phyloP scores from a whole-genome alignment of 768 basidiomycete species.

The Boletus patriciae region DNA sequence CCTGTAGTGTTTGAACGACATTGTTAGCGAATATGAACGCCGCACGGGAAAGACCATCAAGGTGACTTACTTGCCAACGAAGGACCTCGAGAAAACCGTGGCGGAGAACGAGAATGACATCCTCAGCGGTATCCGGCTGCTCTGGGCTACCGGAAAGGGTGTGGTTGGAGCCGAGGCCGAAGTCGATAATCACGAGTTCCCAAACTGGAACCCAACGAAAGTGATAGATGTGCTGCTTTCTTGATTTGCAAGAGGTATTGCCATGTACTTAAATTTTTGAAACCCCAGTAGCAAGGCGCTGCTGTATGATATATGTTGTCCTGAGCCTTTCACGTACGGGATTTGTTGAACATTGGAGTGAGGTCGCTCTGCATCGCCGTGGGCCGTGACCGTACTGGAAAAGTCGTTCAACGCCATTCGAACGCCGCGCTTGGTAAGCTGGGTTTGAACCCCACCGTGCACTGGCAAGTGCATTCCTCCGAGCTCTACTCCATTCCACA shows the following conservation, averaged over 20 bases:
- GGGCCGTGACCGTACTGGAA: too few species aligned
- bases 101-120: not conserved
- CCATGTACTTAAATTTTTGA: too few species aligned
- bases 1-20: not conserved
- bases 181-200: not conserved
- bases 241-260: not conserved
- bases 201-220: not conserved
- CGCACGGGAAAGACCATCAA: not conserved
- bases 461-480: too few species aligned
- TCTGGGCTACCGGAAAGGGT: conserved; percentile 3
- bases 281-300: too few species aligned
- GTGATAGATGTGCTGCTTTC: conserved; percentile 1
- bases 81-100: not conserved
- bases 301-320: too few species aligned
- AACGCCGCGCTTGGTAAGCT: too few species aligned
- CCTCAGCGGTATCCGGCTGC: not conserved
- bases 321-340: too few species aligned
- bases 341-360: too few species aligned
- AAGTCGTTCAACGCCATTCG: too few species aligned
- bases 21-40: not conserved
- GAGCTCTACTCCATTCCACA: too few species aligned
- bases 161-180: not conserved
- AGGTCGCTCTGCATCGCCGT: too few species aligned
- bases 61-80: not conserved
- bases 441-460: too few species aligned